phyloP scores from a whole-genome alignment of 176 grass and related monocot species.

The Ampelocalamus luodianensis region DNA sequence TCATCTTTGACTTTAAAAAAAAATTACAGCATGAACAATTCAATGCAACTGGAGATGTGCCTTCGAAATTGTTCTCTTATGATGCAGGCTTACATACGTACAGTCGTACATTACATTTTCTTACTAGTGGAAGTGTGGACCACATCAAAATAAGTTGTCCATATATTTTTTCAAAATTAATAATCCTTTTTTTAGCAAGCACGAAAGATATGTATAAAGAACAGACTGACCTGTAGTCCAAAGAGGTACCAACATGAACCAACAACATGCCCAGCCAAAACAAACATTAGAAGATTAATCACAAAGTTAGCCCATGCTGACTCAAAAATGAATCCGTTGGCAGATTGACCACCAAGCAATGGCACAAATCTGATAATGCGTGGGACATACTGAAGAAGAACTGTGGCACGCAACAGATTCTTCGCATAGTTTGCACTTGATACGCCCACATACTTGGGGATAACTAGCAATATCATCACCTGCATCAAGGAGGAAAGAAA shows the following conservation, averaged over 20 bases:
- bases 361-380: constrained; percentile 81
- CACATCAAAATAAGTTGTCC: background rate
- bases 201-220: background rate
- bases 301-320: constrained; percentile 94
- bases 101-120: background rate
- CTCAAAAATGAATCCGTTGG: constrained; percentile 92
- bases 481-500: constrained; percentile 41
- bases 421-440: constrained; percentile 81
- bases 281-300: constrained; percentile 93
- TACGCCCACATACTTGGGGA: constrained; percentile 68
- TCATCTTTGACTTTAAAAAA: background rate
- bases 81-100: background rate
- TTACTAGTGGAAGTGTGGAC: background rate
- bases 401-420: constrained; percentile 72
- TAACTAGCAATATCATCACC: constrained; percentile 77
- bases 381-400: constrained; percentile 84
- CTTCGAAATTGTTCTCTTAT: background rate
- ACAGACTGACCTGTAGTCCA: constrained; percentile 67
- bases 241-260: constrained; percentile 96
- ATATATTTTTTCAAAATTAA: background rate
- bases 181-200: background rate
- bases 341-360: constrained; percentile 75
- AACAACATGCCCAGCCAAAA: constrained; percentile 86
- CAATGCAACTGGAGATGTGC: background rate
- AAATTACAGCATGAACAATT: background rate